Conservation (phyloP, 2,329 filamentous ascomycete species). For the Lojkania enalia region DNA sequence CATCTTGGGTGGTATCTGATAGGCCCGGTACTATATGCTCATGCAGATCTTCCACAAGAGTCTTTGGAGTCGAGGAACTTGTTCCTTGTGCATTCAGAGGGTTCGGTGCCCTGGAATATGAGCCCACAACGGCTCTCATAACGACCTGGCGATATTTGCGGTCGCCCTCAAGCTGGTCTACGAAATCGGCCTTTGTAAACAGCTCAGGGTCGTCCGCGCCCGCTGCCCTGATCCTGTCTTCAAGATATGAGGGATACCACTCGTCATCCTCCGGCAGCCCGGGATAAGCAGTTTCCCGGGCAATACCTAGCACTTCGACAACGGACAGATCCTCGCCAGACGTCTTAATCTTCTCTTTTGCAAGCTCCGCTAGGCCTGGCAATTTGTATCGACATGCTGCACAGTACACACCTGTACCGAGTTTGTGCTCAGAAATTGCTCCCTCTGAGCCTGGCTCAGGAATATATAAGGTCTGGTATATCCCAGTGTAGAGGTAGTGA, state of each 20-base stretch:
- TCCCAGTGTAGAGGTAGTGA: conserved; percentile 29
- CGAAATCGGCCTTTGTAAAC: conserved; percentile 27
- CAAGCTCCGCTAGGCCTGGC: conserved; percentile 27
- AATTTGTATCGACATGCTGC: conserved; percentile 31
- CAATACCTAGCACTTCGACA: conserved; percentile 24
- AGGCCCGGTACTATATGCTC: too few relatives aligned
- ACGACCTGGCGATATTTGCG: conserved; percentile 30
- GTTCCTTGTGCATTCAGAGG: not conserved
- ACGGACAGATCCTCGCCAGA: conserved; percentile 24
- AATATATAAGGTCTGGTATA: conserved; percentile 21
- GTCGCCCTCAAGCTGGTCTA: conserved; percentile 30
- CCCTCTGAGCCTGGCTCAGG: conserved; percentile 4
- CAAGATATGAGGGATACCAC: conserved; percentile 31
- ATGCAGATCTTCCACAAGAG: not conserved
- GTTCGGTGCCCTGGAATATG: conserved; percentile 10
- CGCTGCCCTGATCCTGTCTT: conserved; percentile 22
- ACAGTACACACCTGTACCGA: conserved; percentile 30
- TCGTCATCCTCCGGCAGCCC: conserved; percentile 25
- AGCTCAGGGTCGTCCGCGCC: conserved; percentile 25
- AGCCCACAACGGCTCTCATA: conserved; percentile 33
- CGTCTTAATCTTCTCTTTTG: conserved; percentile 25
- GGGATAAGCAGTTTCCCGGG: conserved; percentile 27
- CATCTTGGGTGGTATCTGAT: not conserved
- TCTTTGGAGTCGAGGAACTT: not conserved
- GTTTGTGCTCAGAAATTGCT: conserved; percentile 18